Evolutionary conservation across 2,329 filamentous ascomycete genomes (phyloP).

Genomic region (Waltergamsia citrina): DNA sequence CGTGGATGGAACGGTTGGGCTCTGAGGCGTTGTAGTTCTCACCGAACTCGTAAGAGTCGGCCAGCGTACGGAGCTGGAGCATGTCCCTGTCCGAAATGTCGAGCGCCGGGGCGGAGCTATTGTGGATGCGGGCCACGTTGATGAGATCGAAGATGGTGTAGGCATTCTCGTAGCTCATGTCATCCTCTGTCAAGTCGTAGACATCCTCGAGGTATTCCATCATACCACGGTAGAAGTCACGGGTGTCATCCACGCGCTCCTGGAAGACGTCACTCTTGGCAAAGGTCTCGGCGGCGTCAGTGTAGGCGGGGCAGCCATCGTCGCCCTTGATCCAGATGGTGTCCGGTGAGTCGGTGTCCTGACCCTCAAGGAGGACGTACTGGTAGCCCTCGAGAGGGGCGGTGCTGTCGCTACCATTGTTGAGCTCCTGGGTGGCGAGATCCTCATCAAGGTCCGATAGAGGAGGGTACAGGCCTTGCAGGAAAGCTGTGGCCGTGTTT

Average conservation of each 20-base stretch:
- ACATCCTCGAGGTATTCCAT: conserved; percentile 17
- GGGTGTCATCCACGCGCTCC: conserved; percentile 14
- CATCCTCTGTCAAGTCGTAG: conserved; percentile 17
- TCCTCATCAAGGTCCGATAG: conserved; percentile 14
- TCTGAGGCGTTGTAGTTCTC: conserved; percentile 20
- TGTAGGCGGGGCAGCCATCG: conserved; percentile 19
- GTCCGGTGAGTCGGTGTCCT: conserved; percentile 19
- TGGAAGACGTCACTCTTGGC: conserved; percentile 15
- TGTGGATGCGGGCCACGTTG: conserved; percentile 23
- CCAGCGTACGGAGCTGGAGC: conserved; percentile 19
- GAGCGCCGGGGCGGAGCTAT: conserved; percentile 15
- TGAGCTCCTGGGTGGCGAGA: conserved; percentile 16
- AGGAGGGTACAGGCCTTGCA: conserved; percentile 24
- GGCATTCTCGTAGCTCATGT: conserved; percentile 23
- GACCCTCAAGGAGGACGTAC: conserved; percentile 19
- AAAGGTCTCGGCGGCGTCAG: conserved; percentile 14
- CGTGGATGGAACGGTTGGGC: conserved; percentile 17
- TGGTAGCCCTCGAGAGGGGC: conserved; percentile 22
- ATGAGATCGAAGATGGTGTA: conserved; percentile 25
- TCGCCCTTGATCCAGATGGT: conserved; percentile 27
- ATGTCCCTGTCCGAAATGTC: conserved; percentile 21
- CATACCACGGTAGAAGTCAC: conserved; percentile 18
- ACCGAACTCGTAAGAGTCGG: conserved; percentile 20
- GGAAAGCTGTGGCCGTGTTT: conserved; percentile 23
- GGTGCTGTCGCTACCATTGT: conserved; percentile 17